Evolutionary conservation across 2,329 filamentous ascomycete genomes (phyloP), one percentile per base, ranked within the genome.

Genomic region (Thielaviopsis euricoi): DNA sequence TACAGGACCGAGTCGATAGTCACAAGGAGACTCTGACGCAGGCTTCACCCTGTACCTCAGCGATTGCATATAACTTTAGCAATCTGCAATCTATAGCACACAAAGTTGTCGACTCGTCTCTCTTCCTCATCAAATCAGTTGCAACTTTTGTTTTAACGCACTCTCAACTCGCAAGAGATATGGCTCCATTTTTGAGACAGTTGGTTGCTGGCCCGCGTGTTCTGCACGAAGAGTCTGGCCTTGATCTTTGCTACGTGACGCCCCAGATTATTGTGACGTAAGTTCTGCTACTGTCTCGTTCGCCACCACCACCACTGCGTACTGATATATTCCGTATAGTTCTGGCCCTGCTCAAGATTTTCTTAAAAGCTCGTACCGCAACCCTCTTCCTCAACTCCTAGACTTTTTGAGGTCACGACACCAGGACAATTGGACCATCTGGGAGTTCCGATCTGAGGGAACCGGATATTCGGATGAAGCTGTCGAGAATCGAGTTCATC

Each of bases 391-490:
- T 66, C 80, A 85, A 46, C 81, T 98, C 22, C 88, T 97, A 60
- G 79, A 81, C 62, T 98, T 91, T 68, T 83, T 98, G 62, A 89
- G 97, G 71, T 74, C 78, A 51, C 88, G 89, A 66, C 93, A 98
- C 71, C 85, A 79, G 26, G 73, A 82, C 25, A 75, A 93, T 62
- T 98, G 93, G 93, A 83, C 86, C 2, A 95, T 98, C 65, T 98
- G 91, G 89, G 93, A 98, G 71, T 98, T 98, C 65, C 84, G 93
- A 52, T 93, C 89, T 40, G 93, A 98, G 69, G 93, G 93, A 5
- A 96, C 93, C 0, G 93, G 93, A 1, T 98, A 98, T 66, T 89
- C 89, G 0, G 93, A 98, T 67, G 80, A 83, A 19, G 87, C 90
- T 59, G 91, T 98, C 1, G 89, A 95, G 68, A 78, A 81, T 37